phyloP scores from a whole-genome alignment of 495 filamentous ascomycete species.

The Penicillium maclennaniae region DNA sequence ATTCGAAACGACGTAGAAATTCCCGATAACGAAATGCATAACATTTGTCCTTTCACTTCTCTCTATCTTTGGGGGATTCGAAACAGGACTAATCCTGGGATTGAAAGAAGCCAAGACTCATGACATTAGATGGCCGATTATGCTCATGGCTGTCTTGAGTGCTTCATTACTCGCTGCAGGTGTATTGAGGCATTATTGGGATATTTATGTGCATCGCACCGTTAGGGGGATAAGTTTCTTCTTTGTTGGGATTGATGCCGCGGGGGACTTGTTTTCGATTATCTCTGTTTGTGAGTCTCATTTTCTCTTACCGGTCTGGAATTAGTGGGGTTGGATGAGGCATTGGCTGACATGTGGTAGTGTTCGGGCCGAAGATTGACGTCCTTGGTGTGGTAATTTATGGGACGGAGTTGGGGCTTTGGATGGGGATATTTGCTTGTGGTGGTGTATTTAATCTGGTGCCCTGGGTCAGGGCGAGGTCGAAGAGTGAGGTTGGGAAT shows the following conservation, averaged over 20 bases:
- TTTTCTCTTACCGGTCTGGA: background rate
- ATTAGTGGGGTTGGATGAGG: background rate
- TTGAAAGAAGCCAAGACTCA: conserved; percentile 37
- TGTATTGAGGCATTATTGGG: conserved; percentile 52
- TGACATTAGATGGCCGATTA: conserved; percentile 48
- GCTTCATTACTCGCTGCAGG: conserved; percentile 54
- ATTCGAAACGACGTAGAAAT: conserved; percentile 32
- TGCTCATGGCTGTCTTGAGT: conserved; percentile 58
- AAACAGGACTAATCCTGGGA: conserved; percentile 50
- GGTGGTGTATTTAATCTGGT: conserved; percentile 55
- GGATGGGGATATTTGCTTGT: conserved; percentile 59
- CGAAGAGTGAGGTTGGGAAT: conserved; percentile 4
- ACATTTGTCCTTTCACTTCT: conserved; percentile 31
- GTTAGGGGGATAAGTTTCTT: conserved; percentile 64
- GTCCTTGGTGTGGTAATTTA: conserved; percentile 59
- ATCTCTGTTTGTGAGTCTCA: conserved; percentile 45
- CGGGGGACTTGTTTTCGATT: conserved; percentile 59
- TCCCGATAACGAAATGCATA: conserved; percentile 41
- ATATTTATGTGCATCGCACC: conserved; percentile 55
- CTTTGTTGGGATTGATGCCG: conserved; percentile 62
- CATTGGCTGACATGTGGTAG: conserved; percentile 16
- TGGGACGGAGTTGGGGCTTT: conserved; percentile 55
- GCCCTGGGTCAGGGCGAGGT: conserved; percentile 44
- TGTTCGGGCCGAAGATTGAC: conserved; percentile 54
- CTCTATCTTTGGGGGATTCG: conserved; percentile 47